Evolutionary conservation across 805 yeast species (phyloP).

Genomic region (Ogataea dorogensis): DNA sequence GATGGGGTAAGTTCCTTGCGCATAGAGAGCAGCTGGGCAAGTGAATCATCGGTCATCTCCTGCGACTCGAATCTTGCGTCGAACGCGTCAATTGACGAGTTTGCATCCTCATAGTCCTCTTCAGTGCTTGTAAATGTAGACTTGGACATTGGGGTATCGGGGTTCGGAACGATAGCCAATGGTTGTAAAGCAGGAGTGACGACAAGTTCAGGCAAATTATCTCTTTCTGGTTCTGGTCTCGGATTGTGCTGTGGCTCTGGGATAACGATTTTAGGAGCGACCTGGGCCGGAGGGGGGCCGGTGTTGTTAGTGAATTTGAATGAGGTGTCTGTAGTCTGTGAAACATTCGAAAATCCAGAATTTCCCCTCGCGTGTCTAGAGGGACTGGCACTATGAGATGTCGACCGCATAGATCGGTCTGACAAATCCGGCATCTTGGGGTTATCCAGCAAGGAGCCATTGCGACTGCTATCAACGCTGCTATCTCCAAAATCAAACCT

Average conservation of each 20-base stretch:
- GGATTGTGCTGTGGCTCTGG: background rate
- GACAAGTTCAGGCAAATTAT: too few relatives aligned
- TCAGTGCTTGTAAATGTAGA: constrained; percentile 7
- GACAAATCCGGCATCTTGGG: constrained; percentile 1
- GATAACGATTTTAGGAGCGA: background rate
- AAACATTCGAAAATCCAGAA: background rate
- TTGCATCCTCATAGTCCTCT: constrained; percentile 21
- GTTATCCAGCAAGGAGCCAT: constrained; percentile 4
- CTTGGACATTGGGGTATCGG: constrained; percentile 7
- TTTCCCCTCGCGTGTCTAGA: constrained; percentile 1
- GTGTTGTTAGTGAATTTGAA: background rate
- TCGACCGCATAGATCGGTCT: background rate
- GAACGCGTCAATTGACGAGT: constrained; percentile 27
- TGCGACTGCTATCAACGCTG: constrained; percentile 9
- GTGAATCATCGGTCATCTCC: constrained; percentile 22
- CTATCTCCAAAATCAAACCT: constrained; percentile 8
- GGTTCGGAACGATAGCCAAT: background rate
- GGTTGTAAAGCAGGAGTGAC: background rate
- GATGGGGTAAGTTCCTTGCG: constrained; percentile 25
- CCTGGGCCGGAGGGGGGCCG: background rate
- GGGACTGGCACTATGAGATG: constrained; percentile 2
- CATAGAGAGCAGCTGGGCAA: constrained; percentile 29
- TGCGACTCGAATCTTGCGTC: constrained; percentile 22
- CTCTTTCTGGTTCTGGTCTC: too few relatives aligned
- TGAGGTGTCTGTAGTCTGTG: constrained; percentile 1